phyloP scores from a whole-genome alignment of 345 rosid species.

The Microcos paniculata region DNA sequence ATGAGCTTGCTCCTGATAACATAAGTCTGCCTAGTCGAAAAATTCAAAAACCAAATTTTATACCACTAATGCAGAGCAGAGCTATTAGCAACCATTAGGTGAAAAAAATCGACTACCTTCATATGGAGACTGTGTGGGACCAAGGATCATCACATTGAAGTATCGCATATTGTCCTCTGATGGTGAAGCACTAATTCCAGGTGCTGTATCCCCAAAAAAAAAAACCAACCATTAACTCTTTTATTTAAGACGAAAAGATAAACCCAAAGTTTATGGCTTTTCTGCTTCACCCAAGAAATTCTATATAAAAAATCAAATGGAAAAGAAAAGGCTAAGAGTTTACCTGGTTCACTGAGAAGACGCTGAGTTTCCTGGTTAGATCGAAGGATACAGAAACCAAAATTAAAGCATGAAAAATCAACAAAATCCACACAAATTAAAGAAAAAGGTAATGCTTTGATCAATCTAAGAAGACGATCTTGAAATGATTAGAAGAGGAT shows the following conservation, averaged over 20 bases:
- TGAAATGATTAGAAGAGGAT: background rate
- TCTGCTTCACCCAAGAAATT: constrained; percentile 7
- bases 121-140: constrained; percentile 93
- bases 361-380: constrained; percentile 89
- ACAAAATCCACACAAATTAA: background rate
- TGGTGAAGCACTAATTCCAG: constrained; percentile 97
- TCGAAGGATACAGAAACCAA: background rate
- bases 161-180: constrained; percentile 96
- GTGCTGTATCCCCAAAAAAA: constrained; percentile 50
- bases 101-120: constrained; percentile 56
- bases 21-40: background rate
- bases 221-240: background rate
- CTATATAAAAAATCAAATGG: background rate
- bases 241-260: constrained; percentile 12
- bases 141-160: constrained; percentile 96
- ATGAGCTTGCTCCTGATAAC: background rate
- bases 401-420: background rate
- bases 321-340: background rate
- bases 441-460: background rate
- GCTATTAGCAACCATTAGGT: background rate
- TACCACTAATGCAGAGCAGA: background rate
- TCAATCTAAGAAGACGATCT: background rate
- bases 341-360: constrained; percentile 98
- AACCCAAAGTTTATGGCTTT: background rate
- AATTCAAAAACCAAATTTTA: background rate